Evolutionary conservation across 257 asterid genomes (phyloP), one percentile per base, ranked within the genome.

Genomic region (Nicotiana tabacum): DNA sequence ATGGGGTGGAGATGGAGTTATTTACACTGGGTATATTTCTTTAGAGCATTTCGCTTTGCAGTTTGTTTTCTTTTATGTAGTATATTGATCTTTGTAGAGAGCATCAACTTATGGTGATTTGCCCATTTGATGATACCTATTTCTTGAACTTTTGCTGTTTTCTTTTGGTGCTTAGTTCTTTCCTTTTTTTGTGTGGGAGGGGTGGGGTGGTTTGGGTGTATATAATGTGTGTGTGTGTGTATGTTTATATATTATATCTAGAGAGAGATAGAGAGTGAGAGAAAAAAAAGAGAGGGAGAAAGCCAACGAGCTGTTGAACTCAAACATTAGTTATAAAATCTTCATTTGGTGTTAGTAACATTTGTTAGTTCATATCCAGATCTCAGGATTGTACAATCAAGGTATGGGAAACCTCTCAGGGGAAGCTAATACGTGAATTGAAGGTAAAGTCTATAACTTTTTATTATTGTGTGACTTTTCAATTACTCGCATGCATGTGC

Each of bases 1-100:
- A 87, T 96, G 99, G 99, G 95, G 99, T 61, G 98, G 99, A 70
- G 98, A 96, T 88, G 99, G 99, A 85, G 85, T 90, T 37, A 93
- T 96, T 89, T 94, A 93, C 84, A 96, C 98, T 4, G 98, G 99
- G 99, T 96, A 94, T 84, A 29, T 68, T 76, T n/a, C 35, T 58
- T 48, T 65, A 55, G 32, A 64, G 72, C 82, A 66, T 77, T 65
- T 80, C 21, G 15, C 33, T 66, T 76, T 11, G 15, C 13, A 74
- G 61, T 21, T 72, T 13, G 61, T 72, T 72, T 35, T 72, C 21
- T 43, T 72, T 24, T 72, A 29, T 72, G 79, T 46, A 72, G 12
- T 72, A n/a, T n/a, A 37, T 58, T 60, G 72, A 30, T 13, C 72
- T 37, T 15, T 13, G 24, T 46, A 55, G 76, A 18, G 51, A 43